phyloP scores from a whole-genome alignment of 2,329 filamentous ascomycete species.

The Beauveria caledonica region DNA sequence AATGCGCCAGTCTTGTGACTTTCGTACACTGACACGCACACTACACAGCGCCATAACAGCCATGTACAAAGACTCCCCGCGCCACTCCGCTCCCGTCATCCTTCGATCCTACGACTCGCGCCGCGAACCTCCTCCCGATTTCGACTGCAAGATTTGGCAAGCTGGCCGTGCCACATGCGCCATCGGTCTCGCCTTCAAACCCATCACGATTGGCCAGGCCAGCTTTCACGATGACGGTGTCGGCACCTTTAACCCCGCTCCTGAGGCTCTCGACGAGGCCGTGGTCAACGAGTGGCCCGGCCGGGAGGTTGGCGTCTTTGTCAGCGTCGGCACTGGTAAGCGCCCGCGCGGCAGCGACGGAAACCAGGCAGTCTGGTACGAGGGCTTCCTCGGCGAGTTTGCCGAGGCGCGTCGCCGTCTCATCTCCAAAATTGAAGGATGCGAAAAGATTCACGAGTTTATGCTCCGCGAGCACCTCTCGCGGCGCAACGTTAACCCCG shows the following conservation, averaged over 20 bases:
- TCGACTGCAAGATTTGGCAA: constrained; percentile 94
- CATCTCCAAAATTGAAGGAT: constrained; percentile 90
- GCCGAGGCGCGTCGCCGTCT: constrained; percentile 79
- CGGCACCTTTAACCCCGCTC: constrained; percentile 86
- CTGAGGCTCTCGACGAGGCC: constrained; percentile 81
- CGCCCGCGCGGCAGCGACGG: constrained; percentile 58
- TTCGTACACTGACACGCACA: neutral
- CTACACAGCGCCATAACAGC: constrained; percentile 71
- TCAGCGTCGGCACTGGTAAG: constrained; percentile 92
- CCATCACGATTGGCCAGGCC: constrained; percentile 86
- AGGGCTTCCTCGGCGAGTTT: constrained; percentile 86
- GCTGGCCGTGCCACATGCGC: constrained; percentile 90
- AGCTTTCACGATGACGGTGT: constrained; percentile 88
- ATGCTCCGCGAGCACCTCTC: constrained; percentile 75
- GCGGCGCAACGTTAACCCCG: constrained; percentile 70
- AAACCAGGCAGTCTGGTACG: constrained; percentile 79
- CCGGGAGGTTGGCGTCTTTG: constrained; percentile 81
- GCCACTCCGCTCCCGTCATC: constrained; percentile 59
- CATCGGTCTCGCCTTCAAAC: constrained; percentile 89
- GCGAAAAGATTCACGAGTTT: constrained; percentile 79
- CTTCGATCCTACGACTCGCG: constrained; percentile 93
- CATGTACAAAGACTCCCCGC: constrained; percentile 74
- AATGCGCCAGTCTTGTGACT: no score
- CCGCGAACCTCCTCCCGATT: constrained; percentile 82
- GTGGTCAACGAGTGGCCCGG: constrained; percentile 92